Percentiles rank a stretch among this genome's conserved stretches.
Evolutionary conservation across 768 basidiomycete genomes (phyloP).

Genomic region (Rhizopogon roseolus): DNA sequence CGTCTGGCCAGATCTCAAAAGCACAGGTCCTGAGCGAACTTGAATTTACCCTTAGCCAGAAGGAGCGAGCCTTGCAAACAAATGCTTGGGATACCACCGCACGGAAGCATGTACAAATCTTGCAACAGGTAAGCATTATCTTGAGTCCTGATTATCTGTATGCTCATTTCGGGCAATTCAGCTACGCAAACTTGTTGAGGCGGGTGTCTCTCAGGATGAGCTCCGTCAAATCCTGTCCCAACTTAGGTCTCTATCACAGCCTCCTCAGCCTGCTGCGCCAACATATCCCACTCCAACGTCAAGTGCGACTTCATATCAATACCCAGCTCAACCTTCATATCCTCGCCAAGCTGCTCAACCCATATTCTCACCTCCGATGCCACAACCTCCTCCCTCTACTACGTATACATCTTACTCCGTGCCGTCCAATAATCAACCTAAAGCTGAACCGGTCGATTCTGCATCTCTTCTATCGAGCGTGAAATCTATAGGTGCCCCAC

Average conservation of each 20-base stretch:
- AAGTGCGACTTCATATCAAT: conserved; percentile 20
- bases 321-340: conserved; percentile 28
- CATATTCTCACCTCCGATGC: conserved; percentile 23
- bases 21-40: conserved; percentile 80
- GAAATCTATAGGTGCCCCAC: conserved; percentile 17
- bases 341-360: conserved; percentile 13
- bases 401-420: conserved; percentile 18
- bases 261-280: conserved; percentile 30
- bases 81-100: conserved; percentile 71
- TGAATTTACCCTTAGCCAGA: conserved; percentile 76
- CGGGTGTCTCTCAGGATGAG: conserved; percentile 77
- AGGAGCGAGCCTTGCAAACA: conserved; percentile 64
- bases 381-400: conserved; percentile 27
- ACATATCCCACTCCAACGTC: conserved; percentile 13
- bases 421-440: conserved; percentile 12
- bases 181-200: conserved; percentile 71
- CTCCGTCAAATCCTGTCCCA: conserved; percentile 71
- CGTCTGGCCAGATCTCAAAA: conserved; percentile 54
- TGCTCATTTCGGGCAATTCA: conserved; percentile 21
- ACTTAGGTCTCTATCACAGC: conserved; percentile 56
- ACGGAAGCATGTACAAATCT: conserved; percentile 68
- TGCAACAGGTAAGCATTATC: conserved; percentile 65
- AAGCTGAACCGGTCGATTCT: conserved; percentile 26
- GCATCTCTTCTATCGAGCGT: conserved; percentile 23
- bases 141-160: conserved; percentile 1